Evolutionary conservation across 75 land plant genomes (phyloP).

Genomic region (Pseudotsuga menziesii): DNA sequence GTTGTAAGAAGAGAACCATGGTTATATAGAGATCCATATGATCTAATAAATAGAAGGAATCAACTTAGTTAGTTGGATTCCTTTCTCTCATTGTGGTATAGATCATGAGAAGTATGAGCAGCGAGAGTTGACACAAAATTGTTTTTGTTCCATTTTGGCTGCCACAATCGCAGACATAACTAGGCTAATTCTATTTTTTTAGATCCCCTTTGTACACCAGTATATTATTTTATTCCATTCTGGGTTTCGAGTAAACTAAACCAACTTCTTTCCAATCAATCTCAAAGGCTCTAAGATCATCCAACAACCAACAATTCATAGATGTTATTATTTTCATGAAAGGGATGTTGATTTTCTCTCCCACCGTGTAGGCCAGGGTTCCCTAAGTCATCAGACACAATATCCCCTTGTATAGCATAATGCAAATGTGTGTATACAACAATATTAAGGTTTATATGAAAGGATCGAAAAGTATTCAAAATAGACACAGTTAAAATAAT

Average conservation of each 20-base stretch:
- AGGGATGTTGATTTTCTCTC: too few species aligned
- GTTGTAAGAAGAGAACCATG: background rate
- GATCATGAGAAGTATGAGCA: background rate
- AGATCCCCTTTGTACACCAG: background rate
- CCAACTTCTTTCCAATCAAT: background rate
- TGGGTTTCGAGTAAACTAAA: background rate
- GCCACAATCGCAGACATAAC: slow-evolving; percentile 4
- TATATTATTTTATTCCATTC: slow-evolving; percentile 4
- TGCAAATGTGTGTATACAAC: too few species aligned
- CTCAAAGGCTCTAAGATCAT: background rate
- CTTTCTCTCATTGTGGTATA: background rate
- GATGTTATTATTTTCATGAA: too few species aligned
- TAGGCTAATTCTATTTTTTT: slow-evolving; percentile 1
- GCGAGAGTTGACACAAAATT: background rate
- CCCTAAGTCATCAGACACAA: too few species aligned
- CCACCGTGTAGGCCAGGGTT: too few species aligned
- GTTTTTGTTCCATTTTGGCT: background rate
- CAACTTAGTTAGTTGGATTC: background rate
- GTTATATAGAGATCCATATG: background rate
- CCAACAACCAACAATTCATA: too few species aligned
- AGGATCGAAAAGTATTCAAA: too few species aligned
- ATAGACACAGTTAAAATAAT: too few species aligned
- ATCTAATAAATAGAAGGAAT: background rate
- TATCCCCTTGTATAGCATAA: too few species aligned
- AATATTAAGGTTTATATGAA: too few species aligned